phyloP scores from a whole-genome alignment of 768 basidiomycete species.

The Pleurotus platypus region DNA sequence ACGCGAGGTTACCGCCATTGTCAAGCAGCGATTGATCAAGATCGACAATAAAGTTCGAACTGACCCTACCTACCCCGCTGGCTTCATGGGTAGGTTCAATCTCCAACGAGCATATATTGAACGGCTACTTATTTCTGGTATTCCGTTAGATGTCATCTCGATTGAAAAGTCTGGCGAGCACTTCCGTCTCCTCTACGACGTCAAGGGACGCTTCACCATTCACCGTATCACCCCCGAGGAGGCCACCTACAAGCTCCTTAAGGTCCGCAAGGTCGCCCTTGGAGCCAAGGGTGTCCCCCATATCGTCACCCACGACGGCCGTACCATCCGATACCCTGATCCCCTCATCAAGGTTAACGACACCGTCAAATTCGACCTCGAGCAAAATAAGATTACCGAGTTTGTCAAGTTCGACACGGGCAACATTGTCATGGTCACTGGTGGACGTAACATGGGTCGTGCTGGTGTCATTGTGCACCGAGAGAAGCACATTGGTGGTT shows the following conservation, averaged over 20 bases:
- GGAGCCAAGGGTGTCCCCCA: conserved; percentile 94
- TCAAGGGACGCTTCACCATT: conserved; percentile 99
- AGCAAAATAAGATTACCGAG: conserved; percentile 89
- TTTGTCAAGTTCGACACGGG: conserved; percentile 96
- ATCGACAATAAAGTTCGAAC: conserved; percentile 99
- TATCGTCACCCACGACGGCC: conserved; percentile 98
- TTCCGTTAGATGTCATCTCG: conserved; percentile 78
- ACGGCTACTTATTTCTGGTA: not conserved
- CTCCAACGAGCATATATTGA: not conserved
- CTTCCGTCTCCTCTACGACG: conserved; percentile 98
- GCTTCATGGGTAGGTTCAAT: conserved; percentile 82
- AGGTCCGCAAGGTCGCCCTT: conserved; percentile 88
- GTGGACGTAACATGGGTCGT: conserved; percentile 99
- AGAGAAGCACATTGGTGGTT: conserved; percentile 97
- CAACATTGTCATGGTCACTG: conserved; percentile 96
- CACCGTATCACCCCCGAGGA: conserved; percentile 99
- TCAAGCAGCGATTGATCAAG: conserved; percentile 96
- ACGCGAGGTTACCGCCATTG: conserved; percentile 92
- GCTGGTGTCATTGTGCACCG: conserved; percentile 93
- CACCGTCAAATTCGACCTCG: conserved; percentile 95
- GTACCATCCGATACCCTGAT: conserved; percentile 99
- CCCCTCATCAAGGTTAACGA: conserved; percentile 94
- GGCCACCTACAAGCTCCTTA: conserved; percentile 93
- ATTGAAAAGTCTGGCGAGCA: conserved; percentile 99
- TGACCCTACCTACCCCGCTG: conserved; percentile 93